These are phyloP conservation scores for Penicillium sp. DNA, from an alignment of 2,329 filamentous ascomycete species.

Conservation along the genomic window DNA sequence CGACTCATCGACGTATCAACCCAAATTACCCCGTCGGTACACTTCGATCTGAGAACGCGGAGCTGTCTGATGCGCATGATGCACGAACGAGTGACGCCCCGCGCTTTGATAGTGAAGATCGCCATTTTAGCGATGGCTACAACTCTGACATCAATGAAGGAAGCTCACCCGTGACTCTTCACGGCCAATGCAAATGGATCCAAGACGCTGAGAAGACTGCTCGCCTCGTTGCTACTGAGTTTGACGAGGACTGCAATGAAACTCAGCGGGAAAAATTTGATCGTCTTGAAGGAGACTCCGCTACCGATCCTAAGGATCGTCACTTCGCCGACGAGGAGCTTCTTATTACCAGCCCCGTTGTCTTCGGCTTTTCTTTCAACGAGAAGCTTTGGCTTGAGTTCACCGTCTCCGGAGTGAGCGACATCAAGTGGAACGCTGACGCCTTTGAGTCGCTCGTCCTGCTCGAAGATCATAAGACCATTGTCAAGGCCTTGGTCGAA, in stretches of 20 bases:
- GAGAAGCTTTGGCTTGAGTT: conserved; percentile 92
- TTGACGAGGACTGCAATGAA: conserved; percentile 52
- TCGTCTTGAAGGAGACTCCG: conserved; percentile 40
- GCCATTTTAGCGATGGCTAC: conserved; percentile 31
- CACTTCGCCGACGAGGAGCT: conserved; percentile 77
- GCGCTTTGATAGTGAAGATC: conserved; percentile 37
- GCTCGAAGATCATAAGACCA: conserved; percentile 54
- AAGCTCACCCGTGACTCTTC: conserved; percentile 29
- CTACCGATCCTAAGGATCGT: conserved; percentile 32
- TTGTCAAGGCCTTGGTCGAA: conserved; percentile 75
- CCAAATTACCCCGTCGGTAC: conserved; percentile 76
- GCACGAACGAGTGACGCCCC: conserved; percentile 10
- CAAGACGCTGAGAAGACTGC: conserved; percentile 49
- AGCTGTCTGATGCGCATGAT: conserved; percentile 47
- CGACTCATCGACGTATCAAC: conserved; percentile 74
- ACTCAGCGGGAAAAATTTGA: conserved; percentile 55
- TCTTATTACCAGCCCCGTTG: conserved; percentile 73
- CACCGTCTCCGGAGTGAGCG: conserved; percentile 67
- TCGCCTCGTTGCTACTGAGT: conserved; percentile 49
- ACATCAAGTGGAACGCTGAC: conserved; percentile 77
- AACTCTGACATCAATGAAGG: conserved; percentile 37
- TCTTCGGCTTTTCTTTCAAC: conserved; percentile 78
- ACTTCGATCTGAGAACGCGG: conserved; percentile 66
- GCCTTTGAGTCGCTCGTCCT: conserved; percentile 80
- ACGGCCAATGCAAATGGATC: conserved; percentile 48